These are phyloP conservation scores for Comarum palustre DNA, from an alignment of 306 rosid genomes.

Conservation along the genomic window DNA sequence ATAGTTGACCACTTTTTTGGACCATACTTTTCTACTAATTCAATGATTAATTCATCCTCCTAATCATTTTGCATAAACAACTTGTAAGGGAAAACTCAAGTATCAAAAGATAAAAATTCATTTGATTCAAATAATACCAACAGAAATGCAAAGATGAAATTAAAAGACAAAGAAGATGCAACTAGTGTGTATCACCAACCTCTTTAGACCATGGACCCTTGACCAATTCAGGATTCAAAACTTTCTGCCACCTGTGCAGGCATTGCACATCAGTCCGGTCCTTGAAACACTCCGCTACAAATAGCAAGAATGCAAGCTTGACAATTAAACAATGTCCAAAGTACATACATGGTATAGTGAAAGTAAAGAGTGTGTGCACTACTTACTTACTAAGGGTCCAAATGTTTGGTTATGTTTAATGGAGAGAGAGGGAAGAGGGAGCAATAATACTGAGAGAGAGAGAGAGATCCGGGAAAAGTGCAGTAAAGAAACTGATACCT, in stretches of 20 bases:
- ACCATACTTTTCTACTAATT: constrained; percentile 73
- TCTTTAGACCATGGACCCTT: constrained; percentile 99
- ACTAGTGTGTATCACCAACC: constrained; percentile 43
- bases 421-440: background rate
- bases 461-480: background rate
- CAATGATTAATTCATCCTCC: constrained; percentile 85
- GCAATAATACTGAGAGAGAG: background rate
- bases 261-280: constrained; percentile 98
- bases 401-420: background rate
- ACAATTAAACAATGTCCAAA: constrained; percentile 25
- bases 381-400: constrained; percentile 5
- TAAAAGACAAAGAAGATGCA: constrained; percentile 8
- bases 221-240: constrained; percentile 91
- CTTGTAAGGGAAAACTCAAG: constrained; percentile 19
- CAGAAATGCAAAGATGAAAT: constrained; percentile 15
- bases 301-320: constrained; percentile 25
- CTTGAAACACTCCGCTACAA: constrained; percentile 86
- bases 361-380: constrained; percentile 15
- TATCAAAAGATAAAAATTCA: constrained; percentile 10
- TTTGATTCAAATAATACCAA: background rate
- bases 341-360: constrained; percentile 15
- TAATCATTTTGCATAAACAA: constrained; percentile 35
- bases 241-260: constrained; percentile 99
- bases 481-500: constrained; percentile 40
- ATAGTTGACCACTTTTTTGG: constrained; percentile 98